Percentiles rank a stretch among this genome's conserved stretches.
phyloP scores from a whole-genome alignment of 2,329 filamentous ascomycete species.

The Alternaria viburni region DNA sequence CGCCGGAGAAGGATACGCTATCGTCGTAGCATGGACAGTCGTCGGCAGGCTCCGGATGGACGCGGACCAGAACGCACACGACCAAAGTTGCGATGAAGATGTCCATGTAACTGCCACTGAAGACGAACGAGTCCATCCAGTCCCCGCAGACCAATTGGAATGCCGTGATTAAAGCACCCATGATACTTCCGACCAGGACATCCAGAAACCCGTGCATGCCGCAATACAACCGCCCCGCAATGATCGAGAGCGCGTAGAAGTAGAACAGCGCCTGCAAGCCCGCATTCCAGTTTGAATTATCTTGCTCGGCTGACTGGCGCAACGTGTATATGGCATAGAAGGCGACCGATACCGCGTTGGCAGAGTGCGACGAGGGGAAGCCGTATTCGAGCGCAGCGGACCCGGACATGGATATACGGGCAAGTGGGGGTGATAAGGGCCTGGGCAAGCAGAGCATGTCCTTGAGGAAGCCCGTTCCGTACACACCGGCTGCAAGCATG shows the following conservation, averaged over 20 bases:
- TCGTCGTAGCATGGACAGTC: conserved; percentile 98
- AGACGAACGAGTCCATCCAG: conserved; percentile 73
- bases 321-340: conserved; percentile 80
- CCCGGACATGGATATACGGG: conserved; percentile 96
- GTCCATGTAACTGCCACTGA: conserved; percentile 60
- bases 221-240: conserved; percentile 91
- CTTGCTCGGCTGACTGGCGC: conserved; percentile 67
- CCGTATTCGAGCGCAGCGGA: conserved; percentile 95
- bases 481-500: conserved; percentile 72
- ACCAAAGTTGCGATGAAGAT: conserved; percentile 68
- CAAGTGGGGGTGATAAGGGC: conserved; percentile 87
- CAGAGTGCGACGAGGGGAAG: conserved; percentile 95
- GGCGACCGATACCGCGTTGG: conserved; percentile 93
- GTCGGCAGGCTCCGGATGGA: conserved; percentile 95
- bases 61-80: conserved; percentile 78
- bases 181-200: conserved; percentile 77
- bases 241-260: conserved; percentile 86
- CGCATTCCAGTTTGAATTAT: conserved; percentile 65
- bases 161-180: conserved; percentile 71
- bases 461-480: conserved; percentile 85
- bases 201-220: conserved; percentile 99
- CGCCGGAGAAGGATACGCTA: conserved; percentile 89
- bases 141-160: conserved; percentile 63
- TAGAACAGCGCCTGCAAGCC: conserved; percentile 74
- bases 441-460: conserved; percentile 91